Evolutionary conservation across 108 stramenopile genomes (phyloP).

Genomic region (Cyclotella cryptica): DNA sequence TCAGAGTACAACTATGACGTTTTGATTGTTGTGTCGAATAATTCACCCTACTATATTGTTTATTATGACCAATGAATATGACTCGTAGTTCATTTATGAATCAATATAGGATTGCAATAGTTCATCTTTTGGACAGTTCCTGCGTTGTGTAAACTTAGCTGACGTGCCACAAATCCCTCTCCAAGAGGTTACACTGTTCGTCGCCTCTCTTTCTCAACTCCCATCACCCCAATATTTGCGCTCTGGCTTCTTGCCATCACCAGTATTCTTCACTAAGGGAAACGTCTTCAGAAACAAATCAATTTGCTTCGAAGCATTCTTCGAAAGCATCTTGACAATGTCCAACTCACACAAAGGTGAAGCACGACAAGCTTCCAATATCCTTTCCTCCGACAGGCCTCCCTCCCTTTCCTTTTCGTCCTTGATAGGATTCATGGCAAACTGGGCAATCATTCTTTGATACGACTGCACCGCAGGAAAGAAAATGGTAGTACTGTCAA

Average conservation of each 20-base stretch:
- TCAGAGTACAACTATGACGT: no score
- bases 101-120: no score
- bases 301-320: conserved; percentile 32
- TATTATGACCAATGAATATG: no score
- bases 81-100: no score
- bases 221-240: conserved; percentile 57
- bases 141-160: no score
- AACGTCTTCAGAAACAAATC: conserved; percentile 37
- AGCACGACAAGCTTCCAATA: conserved; percentile 34
- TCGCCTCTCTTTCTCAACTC: background rate
- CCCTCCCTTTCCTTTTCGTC: conserved; percentile 19
- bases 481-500: conserved; percentile 54
- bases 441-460: conserved; percentile 43
- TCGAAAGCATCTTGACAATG: conserved; percentile 20
- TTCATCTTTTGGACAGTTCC: no score
- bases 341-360: conserved; percentile 45
- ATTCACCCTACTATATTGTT: no score
- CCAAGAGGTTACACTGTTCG: no score
- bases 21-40: no score
- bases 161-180: no score
- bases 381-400: conserved; percentile 32
- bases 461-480: conserved; percentile 55
- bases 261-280: conserved; percentile 33
- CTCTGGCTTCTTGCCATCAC: conserved; percentile 36
- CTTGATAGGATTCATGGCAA: conserved; percentile 43